These are phyloP conservation scores for Silene noctiflora DNA, from an alignment of 179 eudicot genomes.

Conservation along the genomic window DNA sequence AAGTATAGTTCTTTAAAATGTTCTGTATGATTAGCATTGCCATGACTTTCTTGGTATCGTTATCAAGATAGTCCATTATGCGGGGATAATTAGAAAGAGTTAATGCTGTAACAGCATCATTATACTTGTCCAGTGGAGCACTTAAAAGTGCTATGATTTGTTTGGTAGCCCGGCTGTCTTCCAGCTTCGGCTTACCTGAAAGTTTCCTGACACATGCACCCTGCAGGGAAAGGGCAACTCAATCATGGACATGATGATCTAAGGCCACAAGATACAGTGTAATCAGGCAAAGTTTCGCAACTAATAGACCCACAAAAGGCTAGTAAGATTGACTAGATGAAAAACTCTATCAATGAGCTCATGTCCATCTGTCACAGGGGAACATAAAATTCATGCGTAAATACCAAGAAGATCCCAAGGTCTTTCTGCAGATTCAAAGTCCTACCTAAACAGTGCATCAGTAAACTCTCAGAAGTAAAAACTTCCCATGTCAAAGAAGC, in stretches of 20 bases:
- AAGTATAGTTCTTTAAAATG: constrained; percentile 68
- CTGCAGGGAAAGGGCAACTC: constrained; percentile 38
- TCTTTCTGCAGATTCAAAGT: too few species aligned
- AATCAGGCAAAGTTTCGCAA: background rate
- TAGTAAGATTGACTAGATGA: background rate
- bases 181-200: constrained; percentile 81
- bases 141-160: constrained; percentile 93
- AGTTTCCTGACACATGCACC: constrained; percentile 91
- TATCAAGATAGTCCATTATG: constrained; percentile 91
- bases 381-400: background rate
- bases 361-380: background rate
- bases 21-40: constrained; percentile 90
- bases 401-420: background rate
- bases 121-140: constrained; percentile 94
- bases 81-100: constrained; percentile 94
- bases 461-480: background rate
- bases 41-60: constrained; percentile 88
- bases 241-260: background rate
- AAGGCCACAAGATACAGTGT: background rate
- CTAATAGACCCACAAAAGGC: background rate
- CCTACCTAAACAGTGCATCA: background rate
- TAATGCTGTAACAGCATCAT: constrained; percentile 86
- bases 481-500: background rate
- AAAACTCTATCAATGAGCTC: too few species aligned
- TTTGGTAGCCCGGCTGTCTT: constrained; percentile 84